phyloP scores from a whole-genome alignment of 768 basidiomycete genomes.

The Calocybe indica region DNA sequence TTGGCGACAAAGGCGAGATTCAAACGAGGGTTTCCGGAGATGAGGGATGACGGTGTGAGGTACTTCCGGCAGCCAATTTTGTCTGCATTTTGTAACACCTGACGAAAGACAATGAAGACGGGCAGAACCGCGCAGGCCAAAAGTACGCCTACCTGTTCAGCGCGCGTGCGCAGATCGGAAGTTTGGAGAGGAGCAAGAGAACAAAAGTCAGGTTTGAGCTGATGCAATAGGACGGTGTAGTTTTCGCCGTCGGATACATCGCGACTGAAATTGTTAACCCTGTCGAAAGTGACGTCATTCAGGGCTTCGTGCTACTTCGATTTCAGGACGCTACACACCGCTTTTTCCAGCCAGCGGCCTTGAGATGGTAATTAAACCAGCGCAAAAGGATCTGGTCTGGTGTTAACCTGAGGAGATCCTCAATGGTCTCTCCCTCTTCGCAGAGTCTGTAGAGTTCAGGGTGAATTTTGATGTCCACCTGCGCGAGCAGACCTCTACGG shows the following conservation, averaged over 20 bases:
- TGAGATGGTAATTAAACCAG: conserved; percentile 99
- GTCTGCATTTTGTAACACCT: conserved; percentile 91
- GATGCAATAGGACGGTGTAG: conserved; percentile 93
- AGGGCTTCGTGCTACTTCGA: not conserved
- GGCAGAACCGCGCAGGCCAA: not conserved
- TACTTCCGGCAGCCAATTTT: conserved; percentile 94
- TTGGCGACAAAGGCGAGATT: conserved; percentile 99
- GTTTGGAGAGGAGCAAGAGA: conserved; percentile 90
- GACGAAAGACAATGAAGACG: not conserved
- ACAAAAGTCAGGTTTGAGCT: conserved; percentile 92
- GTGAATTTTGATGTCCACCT: conserved; percentile 97
- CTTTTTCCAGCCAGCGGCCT: conserved; percentile 87
- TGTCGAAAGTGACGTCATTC: conserved; percentile 22
- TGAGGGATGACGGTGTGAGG: conserved; percentile 85
- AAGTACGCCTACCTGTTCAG: conserved; percentile 56
- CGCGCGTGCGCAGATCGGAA: conserved; percentile 71
- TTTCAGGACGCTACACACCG: conserved; percentile 37
- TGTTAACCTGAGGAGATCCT: conserved; percentile 88
- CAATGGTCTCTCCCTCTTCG: conserved; percentile 96
- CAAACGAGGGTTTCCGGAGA: conserved; percentile 92
- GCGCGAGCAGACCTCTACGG: conserved; percentile 83
- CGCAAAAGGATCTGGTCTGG: conserved; percentile 96
- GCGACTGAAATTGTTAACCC: conserved; percentile 95
- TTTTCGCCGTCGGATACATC: conserved; percentile 98
- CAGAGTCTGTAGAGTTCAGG: conserved; percentile 94